Evolutionary conservation across 1,284 basidiomycete genomes (phyloP).

Genomic region (Naganishia sp.): DNA sequence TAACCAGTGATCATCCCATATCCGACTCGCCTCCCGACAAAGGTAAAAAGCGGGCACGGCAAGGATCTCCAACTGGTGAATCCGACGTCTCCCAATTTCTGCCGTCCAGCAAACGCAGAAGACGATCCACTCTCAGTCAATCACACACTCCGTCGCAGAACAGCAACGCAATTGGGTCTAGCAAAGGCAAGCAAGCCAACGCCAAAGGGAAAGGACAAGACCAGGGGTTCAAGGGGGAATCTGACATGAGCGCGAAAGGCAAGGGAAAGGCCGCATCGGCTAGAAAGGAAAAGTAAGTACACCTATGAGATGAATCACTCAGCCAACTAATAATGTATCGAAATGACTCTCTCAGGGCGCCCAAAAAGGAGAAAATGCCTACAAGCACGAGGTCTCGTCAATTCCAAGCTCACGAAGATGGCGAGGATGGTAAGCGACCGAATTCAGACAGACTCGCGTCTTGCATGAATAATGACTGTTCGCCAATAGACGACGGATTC

Average conservation of each 20-base stretch:
- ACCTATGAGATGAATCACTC: no score
- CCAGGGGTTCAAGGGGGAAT: neutral
- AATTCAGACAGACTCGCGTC: neutral
- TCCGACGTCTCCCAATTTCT: constrained; percentile 14
- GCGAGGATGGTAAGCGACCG: neutral
- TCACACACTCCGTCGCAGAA: neutral
- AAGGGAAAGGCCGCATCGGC: constrained; percentile 30
- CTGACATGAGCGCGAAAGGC: constrained; percentile 26
- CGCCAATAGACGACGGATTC: neutral
- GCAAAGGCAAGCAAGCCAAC: neutral
- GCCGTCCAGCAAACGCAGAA: constrained; percentile 24
- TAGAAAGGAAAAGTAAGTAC: constrained; percentile 28
- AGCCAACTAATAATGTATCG: no score
- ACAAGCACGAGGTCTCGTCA: neutral
- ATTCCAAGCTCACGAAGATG: neutral
- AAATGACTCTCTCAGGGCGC: neutral
- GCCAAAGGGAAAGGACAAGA: constrained; percentile 20
- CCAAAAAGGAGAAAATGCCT: constrained; percentile 22
- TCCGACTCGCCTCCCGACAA: constrained; percentile 18
- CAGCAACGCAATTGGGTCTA: neutral
- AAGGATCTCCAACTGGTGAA: constrained; percentile 10
- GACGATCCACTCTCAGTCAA: constrained; percentile 4
- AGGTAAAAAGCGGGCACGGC: constrained; percentile 33
- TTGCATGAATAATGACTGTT: neutral
- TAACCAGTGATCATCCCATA: constrained; percentile 3